Percentiles rank a stretch among this genome's conserved stretches.
Evolutionary conservation across 2,329 filamentous ascomycete species (phyloP).

Genomic region (Lasiodiplodia sp.): DNA sequence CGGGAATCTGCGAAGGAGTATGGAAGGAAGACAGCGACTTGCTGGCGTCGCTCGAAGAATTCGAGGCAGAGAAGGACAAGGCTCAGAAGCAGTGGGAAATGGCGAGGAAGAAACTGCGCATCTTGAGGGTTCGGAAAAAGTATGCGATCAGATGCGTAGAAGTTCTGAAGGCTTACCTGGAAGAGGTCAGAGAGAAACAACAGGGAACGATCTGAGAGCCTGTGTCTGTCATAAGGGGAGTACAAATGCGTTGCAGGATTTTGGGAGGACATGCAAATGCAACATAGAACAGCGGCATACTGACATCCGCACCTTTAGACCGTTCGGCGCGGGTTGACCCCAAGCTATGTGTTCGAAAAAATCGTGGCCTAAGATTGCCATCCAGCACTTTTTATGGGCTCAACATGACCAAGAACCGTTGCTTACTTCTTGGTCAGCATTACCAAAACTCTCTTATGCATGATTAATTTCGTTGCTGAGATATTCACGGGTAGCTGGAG

Average conservation of each 20-base stretch:
- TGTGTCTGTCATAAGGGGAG: neutral
- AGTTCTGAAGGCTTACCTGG: neutral
- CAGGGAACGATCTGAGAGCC: neutral
- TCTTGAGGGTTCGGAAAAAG: neutral
- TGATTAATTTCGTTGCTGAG: neutral
- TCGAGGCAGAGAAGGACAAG: neutral
- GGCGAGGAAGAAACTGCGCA: neutral
- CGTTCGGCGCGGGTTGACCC: neutral
- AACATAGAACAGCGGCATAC: neutral
- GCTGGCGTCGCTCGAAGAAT: neutral
- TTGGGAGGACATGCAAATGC: neutral
- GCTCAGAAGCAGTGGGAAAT: neutral
- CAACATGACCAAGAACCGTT: neutral
- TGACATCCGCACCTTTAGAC: neutral
- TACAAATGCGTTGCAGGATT: neutral
- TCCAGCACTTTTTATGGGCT: neutral
- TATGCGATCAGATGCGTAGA: neutral
- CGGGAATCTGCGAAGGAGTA: neutral
- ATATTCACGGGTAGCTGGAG: neutral
- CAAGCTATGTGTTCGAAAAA: neutral
- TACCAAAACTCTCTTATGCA: neutral
- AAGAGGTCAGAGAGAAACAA: neutral
- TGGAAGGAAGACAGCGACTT: neutral
- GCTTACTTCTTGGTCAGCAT: neutral
- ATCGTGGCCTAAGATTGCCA: neutral